Base-by-base conservation (phyloP, 495 filamentous ascomycete genomes). In the Penicillium coffeae region DNA sequence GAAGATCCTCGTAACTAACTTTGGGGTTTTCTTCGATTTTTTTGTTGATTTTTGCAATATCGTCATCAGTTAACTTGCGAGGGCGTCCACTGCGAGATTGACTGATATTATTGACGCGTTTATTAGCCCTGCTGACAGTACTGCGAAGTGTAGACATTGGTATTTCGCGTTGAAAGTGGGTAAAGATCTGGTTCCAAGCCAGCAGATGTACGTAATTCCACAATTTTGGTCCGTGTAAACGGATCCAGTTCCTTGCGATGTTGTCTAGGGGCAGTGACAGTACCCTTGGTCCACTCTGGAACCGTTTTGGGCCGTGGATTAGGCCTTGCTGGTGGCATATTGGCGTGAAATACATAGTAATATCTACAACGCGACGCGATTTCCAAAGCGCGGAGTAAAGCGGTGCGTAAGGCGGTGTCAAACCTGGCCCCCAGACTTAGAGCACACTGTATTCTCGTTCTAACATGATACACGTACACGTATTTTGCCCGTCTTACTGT, bases 161-260 rank as follows among this genome's bases (percentile, higher is more conserved):
- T 15, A 48, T 48, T 20, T 40, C 21, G 3, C 35, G 46, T 21
- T 48, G 25, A 30, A 30, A 48, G 19, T 40, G 21, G 18, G 22
- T 21, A 5, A 41, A 37, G 9, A 48, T 48, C 22, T 33, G 36
- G 14, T 40, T 48, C 35, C 30, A 48, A 48, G 27, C 37, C 37
- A 27, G 46, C 46, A 21, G 46, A 41, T 15, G 20, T 25, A 21
- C 38, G 27, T 22, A 48, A 36, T 36, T 33, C 46, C 14, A 34
- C 36, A 13, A 48, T 15, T 37, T 36, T 20, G 16, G 46, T 48
- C 36, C 46, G 46, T 12, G 40, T 18, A n/a, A 33, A 48, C n/a
- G 46, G 46, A 41, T 48, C 46, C 3, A 48, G 46, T 41, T 48
- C 46, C 10, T 19, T 15, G 19, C 34, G 21, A 30, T 34, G 45